Base-by-base conservation (phyloP, 306 rosid species). In the Cucumis sativus region DNA sequence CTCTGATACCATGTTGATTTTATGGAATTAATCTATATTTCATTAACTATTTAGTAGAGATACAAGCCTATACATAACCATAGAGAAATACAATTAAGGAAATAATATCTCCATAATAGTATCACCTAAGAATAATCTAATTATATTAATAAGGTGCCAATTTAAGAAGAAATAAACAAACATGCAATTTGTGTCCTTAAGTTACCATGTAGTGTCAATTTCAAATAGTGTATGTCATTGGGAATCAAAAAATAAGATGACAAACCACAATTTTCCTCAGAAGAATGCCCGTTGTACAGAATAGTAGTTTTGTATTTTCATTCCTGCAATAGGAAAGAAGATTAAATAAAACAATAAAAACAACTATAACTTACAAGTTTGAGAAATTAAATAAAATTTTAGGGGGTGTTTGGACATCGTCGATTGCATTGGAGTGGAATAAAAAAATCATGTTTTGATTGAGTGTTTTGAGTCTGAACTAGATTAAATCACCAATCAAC, bases 241-340 rank as follows among this genome's bases (percentile, higher is more conserved):
- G n/a, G 72, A 37, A 6, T 39, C 23, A 66, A 49, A 68, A 52
- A 76, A 62, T 51, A 65, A 54, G 54, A 78, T 68, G 71, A 66
- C 88, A 30, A 84, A 92, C 98, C 96, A 82, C 84, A 39, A 94
- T 83, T 90, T 88, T 89, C 86, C 98, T 91, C 83, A 94, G 80
- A 84, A 94, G 96, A 82, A 94, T 90, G 81, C 98, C 98, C 3
- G 98, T 94, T 10, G 98, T 94, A 77, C 98, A 94, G 81, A 94
- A 91, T 5, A 94, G 85, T 83, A 94, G 98, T 89, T 89, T 91
- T 79, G 98, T 94, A 82, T 82, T 87, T 68, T 86, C 97, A 82
- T 85, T 91, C 93, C 97, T 92, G 86, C 51, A 67, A 81, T 43
- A 70, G 60, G 77, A 25, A 67, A 76, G 56, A 18, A 39, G 59